Evolutionary conservation across 306 rosid genomes (phyloP).

Genomic region (Senna siamea): DNA sequence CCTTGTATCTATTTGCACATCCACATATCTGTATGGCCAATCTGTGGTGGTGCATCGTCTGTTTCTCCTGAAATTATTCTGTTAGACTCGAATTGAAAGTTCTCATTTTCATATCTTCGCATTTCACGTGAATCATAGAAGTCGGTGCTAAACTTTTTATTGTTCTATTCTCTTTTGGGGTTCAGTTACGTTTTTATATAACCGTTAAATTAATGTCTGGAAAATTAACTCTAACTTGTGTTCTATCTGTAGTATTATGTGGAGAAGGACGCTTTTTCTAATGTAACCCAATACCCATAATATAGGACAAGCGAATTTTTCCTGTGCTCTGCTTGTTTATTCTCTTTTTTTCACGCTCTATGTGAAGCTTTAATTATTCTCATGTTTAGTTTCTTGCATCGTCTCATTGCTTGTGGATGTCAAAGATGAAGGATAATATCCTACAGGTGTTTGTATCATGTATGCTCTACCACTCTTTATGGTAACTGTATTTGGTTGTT

Average conservation of each 20-base stretch:
- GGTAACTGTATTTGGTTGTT: background rate
- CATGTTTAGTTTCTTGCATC: background rate
- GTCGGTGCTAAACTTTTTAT: background rate
- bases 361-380: constrained; percentile 20
- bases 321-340: background rate
- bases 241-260: background rate
- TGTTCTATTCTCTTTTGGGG: background rate
- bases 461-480: background rate
- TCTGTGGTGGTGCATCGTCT: constrained; percentile 6
- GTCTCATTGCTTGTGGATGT: background rate
- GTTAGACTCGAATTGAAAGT: background rate
- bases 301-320: background rate
- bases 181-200: constrained; percentile 20
- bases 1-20: background rate
- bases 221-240: constrained; percentile 13
- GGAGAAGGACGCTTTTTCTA: constrained; percentile 6
- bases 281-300: too few relatives aligned
- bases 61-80: background rate
- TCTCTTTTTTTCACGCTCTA: constrained; percentile 1
- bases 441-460: background rate
- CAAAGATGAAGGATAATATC: background rate
- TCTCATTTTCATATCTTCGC: background rate
- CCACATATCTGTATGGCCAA: background rate
- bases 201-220: background rate
- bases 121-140: constrained; percentile 16